Evolutionary conservation across 345 rosid species (phyloP), one percentile per base, ranked within the genome.

Genomic region (Sisymbrium altissimum): DNA sequence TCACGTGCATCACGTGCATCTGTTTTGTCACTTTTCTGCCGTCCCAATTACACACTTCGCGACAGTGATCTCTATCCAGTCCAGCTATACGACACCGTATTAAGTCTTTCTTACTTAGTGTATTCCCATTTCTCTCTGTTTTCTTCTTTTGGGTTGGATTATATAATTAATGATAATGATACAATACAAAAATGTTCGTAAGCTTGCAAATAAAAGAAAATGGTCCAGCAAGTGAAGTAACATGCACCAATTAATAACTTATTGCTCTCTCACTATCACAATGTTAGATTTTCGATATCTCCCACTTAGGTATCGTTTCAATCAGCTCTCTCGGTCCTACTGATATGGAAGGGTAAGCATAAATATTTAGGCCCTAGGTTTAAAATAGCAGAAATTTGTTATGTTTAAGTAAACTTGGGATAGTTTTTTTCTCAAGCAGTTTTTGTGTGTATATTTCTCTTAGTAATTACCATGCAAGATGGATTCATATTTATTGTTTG

Each of bases 1-100:
- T 59, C 73, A 74, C 78, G 78, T 74, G 78, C 30, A 45, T 27
- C 78, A 74, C 78, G 78, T 68, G 78, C 62, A 10, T 39, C 6
- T 39, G 43, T 59, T 23, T 74, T 67, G 78, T 74, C 78, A 18
- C 33, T 7, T 58, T 66, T 39, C 27, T 67, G 62, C 78, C 78
- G 68, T 74, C 73, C 21, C 78, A 67, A 13, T 66, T 46, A 67
- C 66, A 67, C 68, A n/a, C 62, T 74, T n/a, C 25, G 67, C 78
- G 78, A 74, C 68, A 49, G 19, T 6, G 62, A 49, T 67, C 35
- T 74, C 43, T 74, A 67, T 74, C 78, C 43, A 18, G 38, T 58
- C 73, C 17, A 58, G 62, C 73, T 74, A 30, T 29, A 67, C 53
- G 78, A 59, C 78, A 50, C 56, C 15, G 15, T 50, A 50, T 50